Conservation (phyloP, 2,329 filamentous ascomycete species). For the Trichoderma sp. region DNA sequence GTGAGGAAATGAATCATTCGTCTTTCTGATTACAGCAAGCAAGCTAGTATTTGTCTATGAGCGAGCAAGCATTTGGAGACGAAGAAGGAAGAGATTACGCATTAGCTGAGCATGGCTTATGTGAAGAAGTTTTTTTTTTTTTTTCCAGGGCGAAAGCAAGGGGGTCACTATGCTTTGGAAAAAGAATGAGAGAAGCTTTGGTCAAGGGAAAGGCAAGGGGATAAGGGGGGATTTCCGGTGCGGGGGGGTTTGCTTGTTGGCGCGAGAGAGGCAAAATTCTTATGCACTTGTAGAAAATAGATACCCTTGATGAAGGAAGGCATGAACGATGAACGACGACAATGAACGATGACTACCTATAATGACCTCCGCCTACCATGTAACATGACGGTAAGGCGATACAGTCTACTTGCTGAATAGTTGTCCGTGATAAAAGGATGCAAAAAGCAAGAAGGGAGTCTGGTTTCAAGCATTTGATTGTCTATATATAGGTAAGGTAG, state of each 20-base stretch:
- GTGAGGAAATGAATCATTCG: not conserved
- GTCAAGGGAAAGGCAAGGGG: not conserved
- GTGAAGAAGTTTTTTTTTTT: slow-evolving; percentile 3
- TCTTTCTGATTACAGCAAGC: slow-evolving; percentile 23
- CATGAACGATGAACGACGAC: slow-evolving; percentile 6
- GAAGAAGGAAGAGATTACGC: not conserved
- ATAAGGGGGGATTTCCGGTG: slow-evolving; percentile 1
- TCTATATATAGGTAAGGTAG: too few species aligned
- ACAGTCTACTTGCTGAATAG: too few species aligned
- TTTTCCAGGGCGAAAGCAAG: too few species aligned
- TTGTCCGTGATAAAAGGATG: too few species aligned
- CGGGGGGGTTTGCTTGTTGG: slow-evolving; percentile 24
- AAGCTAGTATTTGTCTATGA: not conserved
- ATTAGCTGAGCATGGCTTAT: not conserved
- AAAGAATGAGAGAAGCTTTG: not conserved
- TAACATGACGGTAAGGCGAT: too few species aligned
- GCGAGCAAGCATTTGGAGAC: slow-evolving; percentile 16
- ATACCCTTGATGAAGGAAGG: slow-evolving; percentile 45
- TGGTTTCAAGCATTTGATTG: too few species aligned
- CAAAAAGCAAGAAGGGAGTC: too few species aligned
- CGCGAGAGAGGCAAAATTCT: slow-evolving; percentile 26
- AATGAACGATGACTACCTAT: slow-evolving; percentile 4
- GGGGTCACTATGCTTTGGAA: not conserved
- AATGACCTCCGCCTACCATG: too few species aligned
- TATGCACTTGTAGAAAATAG: slow-evolving; percentile 44